phyloP scores from a whole-genome alignment of 352 stramenopile species.

The Phytophthora rubi region DNA sequence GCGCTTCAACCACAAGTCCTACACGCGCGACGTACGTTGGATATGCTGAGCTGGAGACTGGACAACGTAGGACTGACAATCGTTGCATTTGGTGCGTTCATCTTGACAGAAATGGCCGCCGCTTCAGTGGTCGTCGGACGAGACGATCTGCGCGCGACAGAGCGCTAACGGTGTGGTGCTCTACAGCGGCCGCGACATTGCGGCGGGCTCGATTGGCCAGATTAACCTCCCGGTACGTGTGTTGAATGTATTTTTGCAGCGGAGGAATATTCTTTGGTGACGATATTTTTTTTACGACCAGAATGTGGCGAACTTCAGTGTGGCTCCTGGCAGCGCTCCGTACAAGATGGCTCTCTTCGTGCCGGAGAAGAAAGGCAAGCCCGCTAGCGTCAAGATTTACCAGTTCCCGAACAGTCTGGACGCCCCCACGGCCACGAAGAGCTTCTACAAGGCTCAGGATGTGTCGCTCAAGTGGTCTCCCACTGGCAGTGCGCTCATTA shows the following conservation, averaged over 20 bases:
- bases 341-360: conserved; percentile 90
- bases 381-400: conserved; percentile 85
- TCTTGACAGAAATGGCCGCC: conserved; percentile 83
- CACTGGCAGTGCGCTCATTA: conserved; percentile 84
- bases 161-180: conserved; percentile 80
- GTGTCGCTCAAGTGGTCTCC: conserved; percentile 92
- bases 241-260: neutral
- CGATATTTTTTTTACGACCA: conserved; percentile 23
- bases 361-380: conserved; percentile 91
- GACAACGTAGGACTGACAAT: conserved; percentile 2
- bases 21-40: conserved; percentile 73
- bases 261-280: neutral
- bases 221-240: conserved; percentile 71
- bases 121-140: conserved; percentile 91
- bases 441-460: conserved; percentile 92
- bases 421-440: conserved; percentile 78
- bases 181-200: conserved; percentile 76
- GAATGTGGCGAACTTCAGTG: conserved; percentile 85
- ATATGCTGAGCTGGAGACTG: neutral
- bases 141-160: conserved; percentile 84
- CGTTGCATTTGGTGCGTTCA: neutral
- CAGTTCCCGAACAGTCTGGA: conserved; percentile 76
- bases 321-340: conserved; percentile 74
- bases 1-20: conserved; percentile 89
- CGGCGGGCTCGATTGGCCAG: conserved; percentile 62